Conservation (phyloP, 805 yeast genomes). For the Groenewaldozyma salmanticensis region DNA sequence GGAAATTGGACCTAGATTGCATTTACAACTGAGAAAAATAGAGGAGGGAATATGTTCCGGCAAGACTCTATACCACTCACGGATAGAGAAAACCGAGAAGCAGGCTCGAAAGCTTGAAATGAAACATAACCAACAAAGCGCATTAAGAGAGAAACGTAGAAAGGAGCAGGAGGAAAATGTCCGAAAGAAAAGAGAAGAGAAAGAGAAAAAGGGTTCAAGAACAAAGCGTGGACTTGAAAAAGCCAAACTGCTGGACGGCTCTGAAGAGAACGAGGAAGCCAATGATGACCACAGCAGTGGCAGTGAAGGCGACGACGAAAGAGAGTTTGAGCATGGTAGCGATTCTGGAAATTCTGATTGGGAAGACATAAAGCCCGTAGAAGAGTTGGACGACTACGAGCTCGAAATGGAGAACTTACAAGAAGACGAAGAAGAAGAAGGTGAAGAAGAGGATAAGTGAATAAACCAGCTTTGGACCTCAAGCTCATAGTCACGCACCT, state of each 20-base stretch:
- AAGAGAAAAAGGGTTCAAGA: slow-evolving; percentile 65
- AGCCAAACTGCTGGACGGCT: slow-evolving; percentile 16
- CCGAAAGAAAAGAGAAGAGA: slow-evolving; percentile 57
- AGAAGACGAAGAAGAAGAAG: slow-evolving; percentile 14
- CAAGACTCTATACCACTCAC: slow-evolving; percentile 76
- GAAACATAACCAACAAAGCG: slow-evolving; percentile 51
- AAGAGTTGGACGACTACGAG: slow-evolving; percentile 28
- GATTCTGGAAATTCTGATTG: slow-evolving; percentile 29
- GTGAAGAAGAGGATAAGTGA: slow-evolving; percentile 13
- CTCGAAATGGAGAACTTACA: slow-evolving; percentile 21
- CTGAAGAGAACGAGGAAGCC: slow-evolving; percentile 18
- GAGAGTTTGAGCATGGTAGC: slow-evolving; percentile 19
- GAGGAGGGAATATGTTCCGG: slow-evolving; percentile 90
- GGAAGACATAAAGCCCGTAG: slow-evolving; percentile 30
- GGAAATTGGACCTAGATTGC: slow-evolving; percentile 87
- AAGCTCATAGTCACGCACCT: background rate
- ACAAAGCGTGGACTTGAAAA: slow-evolving; percentile 41
- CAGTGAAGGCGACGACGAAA: slow-evolving; percentile 30
- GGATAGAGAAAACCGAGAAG: slow-evolving; percentile 48
- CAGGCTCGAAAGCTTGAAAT: slow-evolving; percentile 57
- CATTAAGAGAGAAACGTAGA: slow-evolving; percentile 60
- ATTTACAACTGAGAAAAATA: slow-evolving; percentile 65
- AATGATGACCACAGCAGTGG: slow-evolving; percentile 28
- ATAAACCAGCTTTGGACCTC: background rate
- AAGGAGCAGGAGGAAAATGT: slow-evolving; percentile 73